Evolutionary conservation across 306 rosid species (phyloP).

Genomic region (Inga laurina): DNA sequence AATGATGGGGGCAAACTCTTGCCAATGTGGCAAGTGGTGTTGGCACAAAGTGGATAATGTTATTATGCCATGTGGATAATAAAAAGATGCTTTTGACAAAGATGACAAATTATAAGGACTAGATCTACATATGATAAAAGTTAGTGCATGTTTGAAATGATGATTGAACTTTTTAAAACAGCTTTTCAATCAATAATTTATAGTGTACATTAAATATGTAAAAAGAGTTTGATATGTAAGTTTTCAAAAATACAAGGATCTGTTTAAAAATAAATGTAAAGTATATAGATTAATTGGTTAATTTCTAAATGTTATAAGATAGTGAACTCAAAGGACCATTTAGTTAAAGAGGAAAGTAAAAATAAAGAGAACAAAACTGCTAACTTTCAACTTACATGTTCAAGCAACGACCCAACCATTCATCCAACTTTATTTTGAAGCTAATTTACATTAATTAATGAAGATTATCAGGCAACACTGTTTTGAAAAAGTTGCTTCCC

Average conservation of each 20-base stretch:
- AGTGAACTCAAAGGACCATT: background rate
- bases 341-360: background rate
- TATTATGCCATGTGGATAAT: background rate
- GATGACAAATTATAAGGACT: background rate
- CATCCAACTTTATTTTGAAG: background rate
- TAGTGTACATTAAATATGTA: too few relatives aligned
- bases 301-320: background rate
- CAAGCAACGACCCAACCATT: slow-evolving; percentile 1
- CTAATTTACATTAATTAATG: slow-evolving; percentile 5
- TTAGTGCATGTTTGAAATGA: background rate
- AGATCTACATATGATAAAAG: background rate
- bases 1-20: background rate
- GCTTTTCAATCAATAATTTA: too few relatives aligned
- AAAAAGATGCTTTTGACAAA: background rate
- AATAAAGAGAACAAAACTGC: background rate
- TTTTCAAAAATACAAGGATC: too few relatives aligned
- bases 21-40: background rate
- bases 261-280: background rate
- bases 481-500: slow-evolving; percentile 23
- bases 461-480: slow-evolving; percentile 6
- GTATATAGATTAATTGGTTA: too few relatives aligned
- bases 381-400: background rate
- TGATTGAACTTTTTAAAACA: too few relatives aligned
- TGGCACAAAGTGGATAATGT: background rate
- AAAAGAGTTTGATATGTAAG: too few relatives aligned